Conservation (phyloP, 73 alveolate species). For the Paramecium octaurelia region DNA sequence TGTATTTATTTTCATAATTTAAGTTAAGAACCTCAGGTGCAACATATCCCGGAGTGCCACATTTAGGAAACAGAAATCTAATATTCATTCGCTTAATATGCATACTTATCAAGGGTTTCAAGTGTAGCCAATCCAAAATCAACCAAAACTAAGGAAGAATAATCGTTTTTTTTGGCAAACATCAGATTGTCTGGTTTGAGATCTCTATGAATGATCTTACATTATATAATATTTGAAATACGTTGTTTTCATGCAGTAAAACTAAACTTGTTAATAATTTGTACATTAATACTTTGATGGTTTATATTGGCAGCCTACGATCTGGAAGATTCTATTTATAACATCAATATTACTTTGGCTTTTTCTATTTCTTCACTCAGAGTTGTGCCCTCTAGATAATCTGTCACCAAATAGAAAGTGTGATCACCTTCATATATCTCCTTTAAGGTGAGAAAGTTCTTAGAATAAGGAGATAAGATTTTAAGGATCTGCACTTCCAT, state of each 20-base stretch:
- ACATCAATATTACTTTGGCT: not conserved
- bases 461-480: not conserved
- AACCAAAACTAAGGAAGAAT: constrained; percentile 32
- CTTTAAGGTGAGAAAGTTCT: not conserved
- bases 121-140: constrained; percentile 58
- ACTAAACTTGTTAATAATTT: not conserved
- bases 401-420: not conserved
- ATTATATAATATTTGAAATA: not conserved
- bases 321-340: not conserved
- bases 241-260: constrained; percentile 46
- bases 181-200: constrained; percentile 58
- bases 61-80: constrained; percentile 42
- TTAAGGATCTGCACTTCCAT: not conserved
- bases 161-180: constrained; percentile 52
- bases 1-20: constrained; percentile 22
- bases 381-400: not conserved
- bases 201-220: constrained; percentile 56
- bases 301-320: not conserved
- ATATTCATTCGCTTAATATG: not conserved
- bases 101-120: not conserved
- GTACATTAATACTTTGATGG: not conserved
- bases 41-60: constrained; percentile 73
- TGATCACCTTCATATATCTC: constrained; percentile 40
- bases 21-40: constrained; percentile 70
- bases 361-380: constrained; percentile 10